Conservation (phyloP, 108 stramenopile genomes). For the Pseudonitzschia multiseries region DNA sequence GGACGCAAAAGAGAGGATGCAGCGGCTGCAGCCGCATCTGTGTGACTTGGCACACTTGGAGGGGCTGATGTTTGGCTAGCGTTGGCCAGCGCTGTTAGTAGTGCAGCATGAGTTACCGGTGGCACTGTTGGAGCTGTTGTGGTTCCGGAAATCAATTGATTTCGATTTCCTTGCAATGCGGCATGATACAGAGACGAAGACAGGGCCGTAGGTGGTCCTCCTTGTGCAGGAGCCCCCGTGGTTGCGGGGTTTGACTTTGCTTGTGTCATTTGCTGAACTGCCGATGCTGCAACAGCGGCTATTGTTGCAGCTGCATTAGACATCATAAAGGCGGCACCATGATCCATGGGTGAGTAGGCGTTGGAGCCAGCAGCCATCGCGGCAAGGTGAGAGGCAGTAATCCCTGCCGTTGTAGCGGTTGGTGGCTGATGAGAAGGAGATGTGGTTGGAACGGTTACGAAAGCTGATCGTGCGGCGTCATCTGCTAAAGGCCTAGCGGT, state of each 20-base stretch:
- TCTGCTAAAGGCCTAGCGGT: not conserved
- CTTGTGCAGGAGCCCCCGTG: not conserved
- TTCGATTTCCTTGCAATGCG: constrained; percentile 2
- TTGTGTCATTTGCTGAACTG: constrained; percentile 34
- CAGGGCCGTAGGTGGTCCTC: not conserved
- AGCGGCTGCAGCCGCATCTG: constrained; percentile 1
- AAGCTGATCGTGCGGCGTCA: constrained; percentile 2
- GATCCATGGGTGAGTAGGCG: constrained; percentile 13
- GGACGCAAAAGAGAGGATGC: constrained; percentile 4
- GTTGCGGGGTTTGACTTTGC: not conserved
- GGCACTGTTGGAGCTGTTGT: constrained; percentile 6
- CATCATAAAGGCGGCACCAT: constrained; percentile 31
- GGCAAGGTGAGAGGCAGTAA: constrained; percentile 18
- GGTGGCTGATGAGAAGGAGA: constrained; percentile 3
- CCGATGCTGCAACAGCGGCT: constrained; percentile 41
- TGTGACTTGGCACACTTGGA: constrained; percentile 8
- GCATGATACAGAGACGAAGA: constrained; percentile 5
- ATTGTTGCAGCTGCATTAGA: constrained; percentile 40
- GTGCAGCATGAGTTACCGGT: constrained; percentile 8
- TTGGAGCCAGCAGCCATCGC: constrained; percentile 15
- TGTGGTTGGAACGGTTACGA: not conserved
- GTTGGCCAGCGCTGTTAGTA: constrained; percentile 13
- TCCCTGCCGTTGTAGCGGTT: constrained; percentile 3
- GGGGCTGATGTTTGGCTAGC: constrained; percentile 7
- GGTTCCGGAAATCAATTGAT: not conserved